Percentiles rank a stretch among this genome's conserved stretches.
phyloP scores from a whole-genome alignment of 2,329 filamentous ascomycete genomes.

The Curvularia sp. region DNA sequence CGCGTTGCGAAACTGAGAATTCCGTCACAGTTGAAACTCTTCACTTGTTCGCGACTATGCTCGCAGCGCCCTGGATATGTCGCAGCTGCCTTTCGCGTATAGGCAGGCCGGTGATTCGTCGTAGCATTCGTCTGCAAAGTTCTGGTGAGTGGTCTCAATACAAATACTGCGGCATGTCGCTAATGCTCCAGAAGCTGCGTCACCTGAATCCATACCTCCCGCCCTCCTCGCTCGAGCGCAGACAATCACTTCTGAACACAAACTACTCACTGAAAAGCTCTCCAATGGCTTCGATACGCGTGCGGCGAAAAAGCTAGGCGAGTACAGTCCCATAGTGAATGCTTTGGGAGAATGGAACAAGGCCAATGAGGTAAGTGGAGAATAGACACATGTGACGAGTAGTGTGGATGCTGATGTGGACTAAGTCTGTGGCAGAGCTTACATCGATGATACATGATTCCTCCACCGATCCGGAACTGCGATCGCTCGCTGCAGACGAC shows the following conservation, averaged over 20 bases:
- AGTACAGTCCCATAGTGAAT: constrained; percentile 60
- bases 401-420: constrained; percentile 28
- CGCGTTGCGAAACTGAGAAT: constrained; percentile 26
- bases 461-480: constrained; percentile 65
- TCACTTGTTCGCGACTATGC: constrained; percentile 43
- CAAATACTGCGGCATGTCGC: background rate
- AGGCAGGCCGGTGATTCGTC: constrained; percentile 42
- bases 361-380: constrained; percentile 60
- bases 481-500: constrained; percentile 69
- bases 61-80: constrained; percentile 54
- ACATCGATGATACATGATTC: constrained; percentile 76
- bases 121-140: constrained; percentile 38
- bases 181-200: constrained; percentile 30
- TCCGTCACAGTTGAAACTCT: constrained; percentile 16
- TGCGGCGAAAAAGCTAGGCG: constrained; percentile 64
- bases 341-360: constrained; percentile 65
- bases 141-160: constrained; percentile 25
- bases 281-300: constrained; percentile 62
- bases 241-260: constrained; percentile 62
- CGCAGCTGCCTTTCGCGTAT: constrained; percentile 55
- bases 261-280: constrained; percentile 59
- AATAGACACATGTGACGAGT: background rate
- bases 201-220: constrained; percentile 55
- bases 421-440: constrained; percentile 69
- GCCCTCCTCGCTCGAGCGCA: constrained; percentile 64